These are phyloP conservation scores for Candida succiphila DNA, from an alignment of 805 yeast species.

Conservation along the genomic window DNA sequence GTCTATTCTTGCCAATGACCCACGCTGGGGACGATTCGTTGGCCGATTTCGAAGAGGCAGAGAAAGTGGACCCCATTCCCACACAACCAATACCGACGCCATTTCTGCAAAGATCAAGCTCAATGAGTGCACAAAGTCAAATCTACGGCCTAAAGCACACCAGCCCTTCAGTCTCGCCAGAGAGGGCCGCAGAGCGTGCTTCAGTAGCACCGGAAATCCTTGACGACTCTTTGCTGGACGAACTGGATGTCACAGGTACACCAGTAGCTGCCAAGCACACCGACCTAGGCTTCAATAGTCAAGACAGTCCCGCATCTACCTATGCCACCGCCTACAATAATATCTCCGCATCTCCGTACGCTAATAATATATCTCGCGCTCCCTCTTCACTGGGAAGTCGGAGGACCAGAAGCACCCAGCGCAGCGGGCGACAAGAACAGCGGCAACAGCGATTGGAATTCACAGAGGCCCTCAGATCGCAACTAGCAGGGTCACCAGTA, in stretches of 20 bases:
- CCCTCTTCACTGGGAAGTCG: not conserved
- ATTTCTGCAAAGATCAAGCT: too few relatives aligned
- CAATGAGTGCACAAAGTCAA: too few relatives aligned
- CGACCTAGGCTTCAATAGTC: too few relatives aligned
- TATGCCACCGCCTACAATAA: not conserved
- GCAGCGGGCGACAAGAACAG: slow-evolving; percentile 9
- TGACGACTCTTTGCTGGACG: too few relatives aligned
- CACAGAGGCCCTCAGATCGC: slow-evolving; percentile 6
- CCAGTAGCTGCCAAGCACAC: not conserved
- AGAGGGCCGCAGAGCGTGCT: not conserved
- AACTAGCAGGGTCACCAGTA: slow-evolving; percentile 12
- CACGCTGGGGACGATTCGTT: too few relatives aligned
- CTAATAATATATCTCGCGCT: not conserved
- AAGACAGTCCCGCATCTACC: not conserved
- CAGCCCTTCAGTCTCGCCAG: not conserved
- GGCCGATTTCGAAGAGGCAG: too few relatives aligned
- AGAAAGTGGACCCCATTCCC: too few relatives aligned
- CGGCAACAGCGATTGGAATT: slow-evolving; percentile 10
- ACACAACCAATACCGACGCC: too few relatives aligned
- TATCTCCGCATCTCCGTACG: not conserved
- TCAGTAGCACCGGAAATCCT: too few relatives aligned
- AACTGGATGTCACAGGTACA: not conserved
- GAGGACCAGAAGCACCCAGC: not conserved
- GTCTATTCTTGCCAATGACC: too few relatives aligned
- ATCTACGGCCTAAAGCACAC: not conserved